Base-by-base conservation (phyloP, 73 alveolate species). In the Stentor coeruleus region DNA sequence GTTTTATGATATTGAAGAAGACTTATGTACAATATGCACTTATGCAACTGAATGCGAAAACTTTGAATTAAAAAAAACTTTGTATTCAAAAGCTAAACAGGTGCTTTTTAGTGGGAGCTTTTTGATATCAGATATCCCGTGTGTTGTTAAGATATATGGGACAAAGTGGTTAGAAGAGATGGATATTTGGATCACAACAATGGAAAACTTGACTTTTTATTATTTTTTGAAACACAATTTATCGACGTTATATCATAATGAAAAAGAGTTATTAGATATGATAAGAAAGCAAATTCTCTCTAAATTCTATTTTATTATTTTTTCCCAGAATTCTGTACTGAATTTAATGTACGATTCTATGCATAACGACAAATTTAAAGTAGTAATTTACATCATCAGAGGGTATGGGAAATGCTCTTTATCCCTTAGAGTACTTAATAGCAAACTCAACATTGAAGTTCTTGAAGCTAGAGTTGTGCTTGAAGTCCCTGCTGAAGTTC, bases 401-500 rank as follows among this genome's bases (percentile, higher is more conserved):
- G 79, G 79, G 33, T 66, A 15, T 20, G 79, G 79, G 79, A 31
- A 20, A 11, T 66, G 79, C 79, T 66, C 39, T 1, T 20, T 66
- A 26, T 20, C n/a, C 26, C 79, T 66, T 66, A 26, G 49, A 20
- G 79, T 20, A 33, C n/a, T 20, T 66, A 20, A 66, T 2, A 40
- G 37, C 1, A 20, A 66, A 31, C 79, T 2, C 33, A 20, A 66
- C 79, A 66, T 66, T 26, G 40, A 66, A 31, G 79, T 66, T 11
- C n/a, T 20, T 31, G n/a, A 20, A 1, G 15, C 14, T 28, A 31
- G 33, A 1, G 79, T 28, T 26, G 39, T 31, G n/a, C 33, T 66
- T 28, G 79, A 66, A 66, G 79, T 66, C 26, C 79, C 79, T 59
- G 77, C 38, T 38, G 11, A 6, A 38, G 77, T 49, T 20, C 66